Conservation (phyloP, 148 eudicot species). For the Hydrangea macrophylla region DNA sequence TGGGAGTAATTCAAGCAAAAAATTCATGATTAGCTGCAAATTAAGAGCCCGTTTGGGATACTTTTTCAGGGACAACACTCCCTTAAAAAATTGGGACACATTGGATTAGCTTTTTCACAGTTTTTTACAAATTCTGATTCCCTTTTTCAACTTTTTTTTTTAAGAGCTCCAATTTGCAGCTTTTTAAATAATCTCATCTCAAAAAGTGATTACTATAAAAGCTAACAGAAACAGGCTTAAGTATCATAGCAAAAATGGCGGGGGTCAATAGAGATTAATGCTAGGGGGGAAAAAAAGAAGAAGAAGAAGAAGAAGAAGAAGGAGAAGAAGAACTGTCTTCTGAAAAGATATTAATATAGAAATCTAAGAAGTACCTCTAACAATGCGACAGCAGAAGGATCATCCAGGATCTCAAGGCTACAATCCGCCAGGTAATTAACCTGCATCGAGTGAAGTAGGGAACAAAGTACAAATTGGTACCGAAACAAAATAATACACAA, state of each 20-base stretch:
- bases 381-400: conserved; percentile 83
- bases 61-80: too few relatives aligned
- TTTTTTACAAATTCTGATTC: too few relatives aligned
- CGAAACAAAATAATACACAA: not conserved
- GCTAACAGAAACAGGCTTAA: too few relatives aligned
- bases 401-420: conserved; percentile 90
- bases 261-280: not conserved
- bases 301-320: too few relatives aligned
- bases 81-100: too few relatives aligned
- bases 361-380: conserved; percentile 57
- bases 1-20: not conserved
- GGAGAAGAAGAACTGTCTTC: not conserved
- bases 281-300: not conserved
- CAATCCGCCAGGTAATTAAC: conserved; percentile 88
- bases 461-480: conserved; percentile 13
- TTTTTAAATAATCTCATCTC: too few relatives aligned
- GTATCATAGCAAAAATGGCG: not conserved
- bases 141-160: too few relatives aligned
- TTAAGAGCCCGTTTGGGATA: too few relatives aligned
- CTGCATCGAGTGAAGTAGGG: conserved; percentile 44
- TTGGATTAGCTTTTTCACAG: too few relatives aligned
- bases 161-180: too few relatives aligned
- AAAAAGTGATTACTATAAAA: too few relatives aligned
- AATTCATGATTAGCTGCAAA: not conserved
- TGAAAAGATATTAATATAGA: not conserved